These are phyloP conservation scores for Coemansia umbellata DNA, from an alignment of 192 early-diverging fungal genomes.

Conservation along the genomic window DNA sequence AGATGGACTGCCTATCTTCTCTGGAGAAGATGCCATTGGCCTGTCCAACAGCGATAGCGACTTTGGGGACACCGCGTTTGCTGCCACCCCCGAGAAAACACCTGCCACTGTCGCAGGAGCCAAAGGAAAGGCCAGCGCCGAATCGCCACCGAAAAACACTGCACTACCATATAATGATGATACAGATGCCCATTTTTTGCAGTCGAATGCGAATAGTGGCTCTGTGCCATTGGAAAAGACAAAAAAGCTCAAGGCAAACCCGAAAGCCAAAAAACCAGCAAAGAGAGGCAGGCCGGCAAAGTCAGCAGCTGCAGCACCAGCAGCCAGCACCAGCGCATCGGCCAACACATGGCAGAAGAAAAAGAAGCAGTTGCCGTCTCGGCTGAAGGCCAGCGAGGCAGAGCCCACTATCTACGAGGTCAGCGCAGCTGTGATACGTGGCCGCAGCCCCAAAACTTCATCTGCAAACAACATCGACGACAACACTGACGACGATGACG, in stretches of 20 bases:
- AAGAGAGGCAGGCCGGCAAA: constrained; percentile 11
- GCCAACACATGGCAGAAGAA: constrained; percentile 10
- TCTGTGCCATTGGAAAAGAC: background rate
- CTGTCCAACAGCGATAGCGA: constrained; percentile 7
- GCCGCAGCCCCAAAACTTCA: constrained; percentile 2
- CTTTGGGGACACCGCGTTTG: constrained; percentile 6
- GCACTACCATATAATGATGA: too few species aligned
- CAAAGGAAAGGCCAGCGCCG: too few species aligned
- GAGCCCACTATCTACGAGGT: constrained; percentile 18
- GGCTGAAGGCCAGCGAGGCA: background rate
- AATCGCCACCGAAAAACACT: too few species aligned
- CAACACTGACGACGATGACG: constrained; percentile 14
- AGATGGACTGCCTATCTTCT: background rate
- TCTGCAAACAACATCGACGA: too few species aligned
- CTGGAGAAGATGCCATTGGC: background rate
- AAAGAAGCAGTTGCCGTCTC: background rate
- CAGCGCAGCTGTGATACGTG: constrained; percentile 20
- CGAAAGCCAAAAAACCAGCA: too few species aligned
- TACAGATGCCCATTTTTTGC: too few species aligned
- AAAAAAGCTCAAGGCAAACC: too few species aligned
- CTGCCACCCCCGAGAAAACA: background rate
- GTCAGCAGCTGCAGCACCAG: too few species aligned
- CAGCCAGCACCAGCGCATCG: background rate
- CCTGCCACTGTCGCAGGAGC: constrained; percentile 3
- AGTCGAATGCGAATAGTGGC: too few species aligned